These are phyloP conservation scores for Apophysomyces ossiformis DNA, from an alignment of 371 early-diverging fungal species.

Conservation along the genomic window DNA sequence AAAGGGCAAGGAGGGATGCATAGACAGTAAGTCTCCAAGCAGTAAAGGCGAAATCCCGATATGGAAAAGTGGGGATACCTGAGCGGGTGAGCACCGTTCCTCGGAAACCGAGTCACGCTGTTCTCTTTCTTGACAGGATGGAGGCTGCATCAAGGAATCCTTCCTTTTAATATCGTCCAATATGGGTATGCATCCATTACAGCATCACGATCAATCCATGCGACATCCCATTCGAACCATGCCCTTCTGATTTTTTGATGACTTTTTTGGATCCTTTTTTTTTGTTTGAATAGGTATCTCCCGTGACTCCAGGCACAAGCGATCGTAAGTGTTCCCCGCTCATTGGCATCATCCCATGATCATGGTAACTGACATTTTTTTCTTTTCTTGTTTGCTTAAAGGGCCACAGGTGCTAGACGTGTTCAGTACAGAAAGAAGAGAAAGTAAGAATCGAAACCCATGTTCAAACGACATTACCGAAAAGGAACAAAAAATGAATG, in stretches of 20 bases:
- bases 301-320: conserved; percentile 12
- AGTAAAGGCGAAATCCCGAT: no score
- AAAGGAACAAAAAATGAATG: neutral
- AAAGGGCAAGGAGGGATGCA: no score
- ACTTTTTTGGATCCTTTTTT: neutral
- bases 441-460: neutral
- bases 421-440: conserved; percentile 11
- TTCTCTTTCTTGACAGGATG: neutral
- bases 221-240: conserved; percentile 1
- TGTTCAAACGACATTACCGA: neutral
- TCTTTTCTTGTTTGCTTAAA: neutral
- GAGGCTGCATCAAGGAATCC: conserved; percentile 5
- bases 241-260: neutral
- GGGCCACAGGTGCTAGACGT: conserved; percentile 9
- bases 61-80: no score
- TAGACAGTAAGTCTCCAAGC: no score
- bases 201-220: conserved; percentile 4
- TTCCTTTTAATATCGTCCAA: conserved; percentile 9
- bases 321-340: conserved; percentile 1
- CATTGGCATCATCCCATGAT: neutral
- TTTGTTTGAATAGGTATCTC: conserved; percentile 6
- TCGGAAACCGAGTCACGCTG: conserved; percentile 6
- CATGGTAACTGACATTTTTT: neutral
- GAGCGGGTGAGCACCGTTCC: neutral
- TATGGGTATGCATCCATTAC: conserved; percentile 11